Percentiles rank a stretch among this genome's conserved stretches.
Conservation (phyloP, 129 eudicot genomes). For the Scalesia atractyloides region DNA sequence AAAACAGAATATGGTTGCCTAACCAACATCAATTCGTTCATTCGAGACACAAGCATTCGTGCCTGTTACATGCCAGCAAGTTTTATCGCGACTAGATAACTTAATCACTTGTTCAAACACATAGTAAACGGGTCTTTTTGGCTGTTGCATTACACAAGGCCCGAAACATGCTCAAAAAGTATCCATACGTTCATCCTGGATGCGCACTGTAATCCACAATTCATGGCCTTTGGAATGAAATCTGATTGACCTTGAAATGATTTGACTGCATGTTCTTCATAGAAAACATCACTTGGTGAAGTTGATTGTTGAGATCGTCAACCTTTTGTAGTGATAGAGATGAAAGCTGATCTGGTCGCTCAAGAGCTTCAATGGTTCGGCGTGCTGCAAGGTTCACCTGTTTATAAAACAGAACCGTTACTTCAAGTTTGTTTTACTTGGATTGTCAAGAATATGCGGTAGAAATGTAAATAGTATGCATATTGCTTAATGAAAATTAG, state of each 20-base stretch:
- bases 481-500: not conserved
- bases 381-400: conserved; percentile 53
- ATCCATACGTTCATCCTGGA: conserved; percentile 4
- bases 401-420: conserved; percentile 3
- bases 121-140: not conserved
- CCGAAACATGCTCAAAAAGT: not conserved
- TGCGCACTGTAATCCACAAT: not conserved
- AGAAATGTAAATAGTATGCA: not conserved
- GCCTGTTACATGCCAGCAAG: not conserved
- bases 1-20: not conserved
- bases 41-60: not conserved
- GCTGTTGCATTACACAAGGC: not conserved
- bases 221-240: conserved; percentile 24
- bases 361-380: conserved; percentile 45
- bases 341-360: conserved; percentile 46
- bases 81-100: not conserved
- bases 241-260: conserved; percentile 24
- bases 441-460: not conserved
- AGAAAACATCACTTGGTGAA: conserved; percentile 43
- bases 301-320: conserved; percentile 37
- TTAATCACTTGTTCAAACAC: not conserved
- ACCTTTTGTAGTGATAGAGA: conserved; percentile 49
- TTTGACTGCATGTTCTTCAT: conserved; percentile 34
- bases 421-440: conserved; percentile 3
- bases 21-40: not conserved